Evolutionary conservation across 495 filamentous ascomycete genomes (phyloP).

Genomic region (Aspergillus kassunensis): DNA sequence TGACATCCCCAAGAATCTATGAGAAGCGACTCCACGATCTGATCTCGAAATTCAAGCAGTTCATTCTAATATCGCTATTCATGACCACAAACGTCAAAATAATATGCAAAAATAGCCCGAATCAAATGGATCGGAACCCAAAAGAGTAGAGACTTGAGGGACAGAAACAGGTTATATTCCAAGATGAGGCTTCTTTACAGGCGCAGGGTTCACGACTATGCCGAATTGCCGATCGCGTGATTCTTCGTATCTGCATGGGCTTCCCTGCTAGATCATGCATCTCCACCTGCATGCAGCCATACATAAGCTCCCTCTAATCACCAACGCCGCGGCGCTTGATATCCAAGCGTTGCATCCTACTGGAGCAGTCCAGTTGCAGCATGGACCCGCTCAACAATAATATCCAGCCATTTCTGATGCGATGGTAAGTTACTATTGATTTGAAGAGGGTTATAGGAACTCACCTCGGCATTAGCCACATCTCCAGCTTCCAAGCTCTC

Average conservation of each 20-base stretch:
- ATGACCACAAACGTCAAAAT: not conserved
- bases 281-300: not conserved
- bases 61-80: not conserved
- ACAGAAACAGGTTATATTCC: no score
- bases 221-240: not conserved
- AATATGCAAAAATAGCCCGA: not conserved
- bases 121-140: not conserved
- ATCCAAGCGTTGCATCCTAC: slow-evolving; percentile 4
- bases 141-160: no score
- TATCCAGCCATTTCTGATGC: slow-evolving; percentile 41
- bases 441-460: slow-evolving; percentile 8
- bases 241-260: slow-evolving; percentile 3
- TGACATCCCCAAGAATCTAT: no score
- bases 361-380: slow-evolving; percentile 36
- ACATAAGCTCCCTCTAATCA: not conserved
- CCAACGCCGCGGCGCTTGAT: no score
- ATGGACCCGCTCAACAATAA: slow-evolving; percentile 38
- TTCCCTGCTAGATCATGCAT: not conserved
- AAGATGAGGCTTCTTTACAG: not conserved
- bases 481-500: slow-evolving; percentile 57
- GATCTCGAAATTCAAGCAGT: no score
- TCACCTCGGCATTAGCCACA: slow-evolving; percentile 40
- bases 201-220: not conserved
- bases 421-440: not conserved
- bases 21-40: no score